Conservation (phyloP, 148 eudicot species). For the Rhododendron molle region DNA sequence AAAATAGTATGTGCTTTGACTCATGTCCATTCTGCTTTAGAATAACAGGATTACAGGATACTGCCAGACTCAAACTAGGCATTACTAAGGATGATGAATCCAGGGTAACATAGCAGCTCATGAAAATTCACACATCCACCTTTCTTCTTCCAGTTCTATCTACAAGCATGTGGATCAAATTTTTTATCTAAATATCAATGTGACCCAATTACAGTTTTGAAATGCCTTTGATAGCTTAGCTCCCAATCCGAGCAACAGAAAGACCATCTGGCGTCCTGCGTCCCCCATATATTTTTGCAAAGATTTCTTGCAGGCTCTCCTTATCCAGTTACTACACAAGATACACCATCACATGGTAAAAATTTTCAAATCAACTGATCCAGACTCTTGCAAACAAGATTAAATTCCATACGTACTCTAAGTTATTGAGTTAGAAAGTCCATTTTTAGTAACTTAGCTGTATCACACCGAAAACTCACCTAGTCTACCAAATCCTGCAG, state of each 20-base stretch:
- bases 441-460: not conserved
- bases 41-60: not conserved
- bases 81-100: not conserved
- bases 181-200: not conserved
- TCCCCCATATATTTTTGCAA: not conserved
- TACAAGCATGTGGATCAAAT: not conserved
- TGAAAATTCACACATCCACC: not conserved
- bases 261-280: not conserved
- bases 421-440: not conserved
- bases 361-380: not conserved
- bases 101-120: not conserved
- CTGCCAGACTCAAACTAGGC: not conserved
- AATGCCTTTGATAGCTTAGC: not conserved
- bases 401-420: not conserved
- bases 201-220: not conserved
- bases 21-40: not conserved
- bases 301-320: not conserved
- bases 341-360: not conserved
- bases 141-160: not conserved
- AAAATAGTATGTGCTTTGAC: not conserved
- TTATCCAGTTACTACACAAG: not conserved
- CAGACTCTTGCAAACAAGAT: not conserved
- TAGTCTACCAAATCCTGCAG: not conserved
- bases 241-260: not conserved
- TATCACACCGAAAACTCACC: not conserved